phyloP scores from a whole-genome alignment of 2,329 filamentous ascomycete species.

The Fusarium sulawesiense region DNA sequence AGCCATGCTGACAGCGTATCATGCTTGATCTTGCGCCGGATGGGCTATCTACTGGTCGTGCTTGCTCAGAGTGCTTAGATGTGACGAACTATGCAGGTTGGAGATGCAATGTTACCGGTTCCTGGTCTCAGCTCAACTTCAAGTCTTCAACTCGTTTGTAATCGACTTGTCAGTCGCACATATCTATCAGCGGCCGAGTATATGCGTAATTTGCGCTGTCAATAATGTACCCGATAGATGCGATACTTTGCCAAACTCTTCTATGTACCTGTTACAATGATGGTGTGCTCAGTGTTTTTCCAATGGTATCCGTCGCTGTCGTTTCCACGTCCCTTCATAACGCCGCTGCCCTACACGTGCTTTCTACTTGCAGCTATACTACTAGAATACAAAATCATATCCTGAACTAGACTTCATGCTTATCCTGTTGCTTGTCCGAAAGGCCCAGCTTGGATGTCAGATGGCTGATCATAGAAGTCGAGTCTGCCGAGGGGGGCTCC shows the following conservation, averaged over 20 bases:
- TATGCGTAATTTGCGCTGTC: not conserved
- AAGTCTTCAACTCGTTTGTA: not conserved
- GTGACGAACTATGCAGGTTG: not conserved
- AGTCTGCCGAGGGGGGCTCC: constrained; percentile 19
- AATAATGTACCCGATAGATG: not conserved
- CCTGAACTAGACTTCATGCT: not conserved
- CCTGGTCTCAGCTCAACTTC: not conserved
- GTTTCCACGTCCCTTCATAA: constrained; percentile 6
- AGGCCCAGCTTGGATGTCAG: constrained; percentile 41
- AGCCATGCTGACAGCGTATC: constrained; percentile 22
- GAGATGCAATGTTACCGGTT: not conserved
- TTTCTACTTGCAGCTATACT: constrained; percentile 2
- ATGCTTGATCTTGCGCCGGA: not conserved
- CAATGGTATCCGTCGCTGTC: constrained; percentile 5
- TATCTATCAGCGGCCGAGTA: not conserved
- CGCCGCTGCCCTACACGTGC: constrained; percentile 1
- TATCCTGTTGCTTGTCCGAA: constrained; percentile 20
- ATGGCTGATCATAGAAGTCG: constrained; percentile 37
- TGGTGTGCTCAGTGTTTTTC: constrained; percentile 11
- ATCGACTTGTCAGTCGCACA: not conserved
- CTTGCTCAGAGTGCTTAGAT: not conserved
- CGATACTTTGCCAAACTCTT: not conserved
- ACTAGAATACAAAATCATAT: not conserved
- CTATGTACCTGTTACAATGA: not conserved
- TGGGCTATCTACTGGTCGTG: constrained; percentile 18